Base-by-base conservation (phyloP, 192 early-diverging fungal genomes). In the Oehlia diaphana region DNA sequence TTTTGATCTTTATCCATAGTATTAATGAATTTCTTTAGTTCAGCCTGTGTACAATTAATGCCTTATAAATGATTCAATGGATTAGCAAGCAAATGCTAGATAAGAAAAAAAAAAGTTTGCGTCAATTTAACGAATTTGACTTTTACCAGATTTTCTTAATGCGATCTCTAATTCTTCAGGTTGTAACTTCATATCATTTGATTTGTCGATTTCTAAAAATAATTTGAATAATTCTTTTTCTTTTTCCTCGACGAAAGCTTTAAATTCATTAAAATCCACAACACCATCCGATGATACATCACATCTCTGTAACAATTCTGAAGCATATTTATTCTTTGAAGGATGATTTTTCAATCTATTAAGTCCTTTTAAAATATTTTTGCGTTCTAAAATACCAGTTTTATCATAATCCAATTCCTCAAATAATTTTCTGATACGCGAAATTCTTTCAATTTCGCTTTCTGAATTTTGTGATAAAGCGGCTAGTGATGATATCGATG, bases 161-260 rank as follows among this genome's bases (percentile, higher is more conserved):
- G 89, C 89, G 2, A 72, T 79, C 74, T 85, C 83, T 37, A 94
- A 82, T 63, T 94, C 90, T 21, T 82, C 77, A 3, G 86, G 82
- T 31, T 88, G 88, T 50, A 94, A 85, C 28, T 81, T 76, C 82
- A 72, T 74, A 74, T 92, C 91, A 9, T 87, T 83, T 50, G 84
- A 83, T 58, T 89, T 84, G 77, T 93, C 91, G 62, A 92, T 92
- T 84, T 91, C 82, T 53, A 83, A 47, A 83, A 94, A 94, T 19
- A 92, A 82, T 16, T 84, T 78, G 86, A 86, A 88, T 23, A 94
- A 81, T 68, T 92, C 88, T 70, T 85, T 81, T 77, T 93, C 93
- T 74, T 92, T 92, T 71, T 90, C 85, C 21, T 88, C 81, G 4
- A 93, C 89, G 84, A 92, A 94, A 63, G 85, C 77, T 62, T 85